Evolutionary conservation across 2,329 filamentous ascomycete species (phyloP), one percentile per base, ranked within the genome.

Genomic region (Dactylonectria estremocensis): DNA sequence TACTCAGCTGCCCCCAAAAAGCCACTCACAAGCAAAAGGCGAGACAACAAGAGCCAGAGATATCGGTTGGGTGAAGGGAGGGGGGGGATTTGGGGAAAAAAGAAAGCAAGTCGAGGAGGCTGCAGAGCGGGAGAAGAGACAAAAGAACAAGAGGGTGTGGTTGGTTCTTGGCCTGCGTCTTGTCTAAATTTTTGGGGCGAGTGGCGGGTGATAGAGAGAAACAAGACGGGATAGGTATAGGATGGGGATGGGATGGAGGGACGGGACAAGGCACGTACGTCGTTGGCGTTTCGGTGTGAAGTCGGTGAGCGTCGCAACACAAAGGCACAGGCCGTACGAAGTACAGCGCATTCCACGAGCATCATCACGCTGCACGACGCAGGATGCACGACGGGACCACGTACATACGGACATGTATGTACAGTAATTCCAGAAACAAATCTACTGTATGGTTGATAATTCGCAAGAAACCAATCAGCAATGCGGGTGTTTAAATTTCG

Each of bases 271-370:
- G 24, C 24, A 28, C 35, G 28, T 50, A 60, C 56, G 65, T 37
- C 64, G 60, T 58, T 66, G 62, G 63, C 69, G 66, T 66, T 78
- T 77, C 76, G 76, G 75, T 76, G 72, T 78, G 76, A 78, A 78
- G 76, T 78, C 76, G 76, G 76, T 78, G 76, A 75, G 67, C 62
- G 59, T 56, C 56, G 40, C 63, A 55, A 57, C 45, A 52, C 59
- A 35, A 55, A 56, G 40, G 24, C 24, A 28, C 24, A 28, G 24
- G 24, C 24, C 24, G 24, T 28, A 43, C 48, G 28, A 65, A 50
- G 56, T 59, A 60, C 45, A 64, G 53, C 61, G 54, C 61, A 63
- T 50, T 63, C 49, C 45, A 67, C 67, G 71, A 64, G 72, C 65
- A 71, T 70, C 69, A 52, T 43, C 59, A 55, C 59, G 53, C 50